Percentiles rank a stretch among this genome's conserved stretches.
Evolutionary conservation across 1,139 yeast species (phyloP).

Genomic region (Magnusiomyces starmeri): DNA sequence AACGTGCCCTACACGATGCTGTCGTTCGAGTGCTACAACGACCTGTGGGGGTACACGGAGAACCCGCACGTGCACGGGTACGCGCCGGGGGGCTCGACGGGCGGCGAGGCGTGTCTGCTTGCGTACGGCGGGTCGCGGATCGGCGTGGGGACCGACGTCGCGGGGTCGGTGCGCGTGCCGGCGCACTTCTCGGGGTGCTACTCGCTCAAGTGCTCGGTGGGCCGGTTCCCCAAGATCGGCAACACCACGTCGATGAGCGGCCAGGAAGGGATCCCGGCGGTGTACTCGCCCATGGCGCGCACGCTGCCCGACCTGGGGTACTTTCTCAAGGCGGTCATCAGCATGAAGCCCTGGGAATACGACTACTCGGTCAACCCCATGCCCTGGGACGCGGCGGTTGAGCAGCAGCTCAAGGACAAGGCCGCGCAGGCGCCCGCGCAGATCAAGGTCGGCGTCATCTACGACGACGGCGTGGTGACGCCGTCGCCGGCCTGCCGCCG

Average conservation of each 20-base stretch:
- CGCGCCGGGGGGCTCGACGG: constrained; percentile 45
- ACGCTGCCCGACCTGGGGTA: constrained; percentile 57
- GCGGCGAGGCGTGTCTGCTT: constrained; percentile 46
- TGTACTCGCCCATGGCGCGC: constrained; percentile 52
- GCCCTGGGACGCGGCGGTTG: constrained; percentile 47
- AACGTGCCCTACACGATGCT: constrained; percentile 44
- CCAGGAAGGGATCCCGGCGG: constrained; percentile 49
- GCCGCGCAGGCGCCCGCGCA: constrained; percentile 37
- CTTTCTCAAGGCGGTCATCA: constrained; percentile 50
- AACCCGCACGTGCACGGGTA: constrained; percentile 38
- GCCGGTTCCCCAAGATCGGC: constrained; percentile 44
- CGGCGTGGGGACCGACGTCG: constrained; percentile 55
- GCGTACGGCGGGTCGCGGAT: constrained; percentile 41
- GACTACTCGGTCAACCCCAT: constrained; percentile 51
- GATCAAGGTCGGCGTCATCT: constrained; percentile 42
- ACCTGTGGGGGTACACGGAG: constrained; percentile 40
- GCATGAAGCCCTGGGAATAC: constrained; percentile 56
- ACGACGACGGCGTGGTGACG: constrained; percentile 40
- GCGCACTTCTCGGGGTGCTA: constrained; percentile 44
- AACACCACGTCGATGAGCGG: constrained; percentile 49
- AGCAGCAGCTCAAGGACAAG: constrained; percentile 38
- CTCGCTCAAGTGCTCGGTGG: constrained; percentile 43
- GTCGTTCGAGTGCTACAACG: constrained; percentile 41
- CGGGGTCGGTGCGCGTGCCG: constrained; percentile 50
- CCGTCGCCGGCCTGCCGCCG: constrained; percentile 60